Percentiles rank a stretch among this genome's conserved stretches.
Conservation (phyloP, 1,139 yeast species). For the Suhomyces guaymorum region DNA sequence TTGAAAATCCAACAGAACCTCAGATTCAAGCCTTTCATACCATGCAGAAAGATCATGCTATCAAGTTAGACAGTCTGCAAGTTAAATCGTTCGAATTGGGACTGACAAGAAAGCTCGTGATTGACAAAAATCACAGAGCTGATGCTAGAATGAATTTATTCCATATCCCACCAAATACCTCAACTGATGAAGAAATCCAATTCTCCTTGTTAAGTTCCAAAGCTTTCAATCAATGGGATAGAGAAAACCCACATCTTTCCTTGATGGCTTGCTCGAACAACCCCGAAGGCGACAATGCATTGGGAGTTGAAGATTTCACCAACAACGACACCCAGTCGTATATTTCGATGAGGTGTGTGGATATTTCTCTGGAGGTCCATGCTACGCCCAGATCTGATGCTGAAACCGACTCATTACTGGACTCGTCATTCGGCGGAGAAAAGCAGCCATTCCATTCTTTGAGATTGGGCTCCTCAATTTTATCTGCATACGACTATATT, state of each 20-base stretch:
- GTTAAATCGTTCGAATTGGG: constrained; percentile 24
- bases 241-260: constrained; percentile 9
- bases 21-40: too few species aligned
- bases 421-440: constrained; percentile 55
- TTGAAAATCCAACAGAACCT: too few species aligned
- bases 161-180: constrained; percentile 8
- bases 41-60: constrained; percentile 14
- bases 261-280: constrained; percentile 21
- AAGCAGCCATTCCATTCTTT: constrained; percentile 48
- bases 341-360: constrained; percentile 42
- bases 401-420: constrained; percentile 33
- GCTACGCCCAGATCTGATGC: constrained; percentile 49
- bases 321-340: constrained; percentile 21
- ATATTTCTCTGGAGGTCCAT: constrained; percentile 34
- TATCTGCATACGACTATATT: constrained; percentile 49
- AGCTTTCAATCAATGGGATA: constrained; percentile 7
- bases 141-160: constrained; percentile 14
- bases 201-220: constrained; percentile 22
- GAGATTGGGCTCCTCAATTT: constrained; percentile 34
- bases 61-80: constrained; percentile 32
- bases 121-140: constrained; percentile 14
- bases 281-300: constrained; percentile 4
- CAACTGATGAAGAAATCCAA: constrained; percentile 9
- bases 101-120: constrained; percentile 19
- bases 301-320: constrained; percentile 23